Conservation (phyloP, 371 early-diverging fungal species). For the Mucor lusitanicus region DNA sequence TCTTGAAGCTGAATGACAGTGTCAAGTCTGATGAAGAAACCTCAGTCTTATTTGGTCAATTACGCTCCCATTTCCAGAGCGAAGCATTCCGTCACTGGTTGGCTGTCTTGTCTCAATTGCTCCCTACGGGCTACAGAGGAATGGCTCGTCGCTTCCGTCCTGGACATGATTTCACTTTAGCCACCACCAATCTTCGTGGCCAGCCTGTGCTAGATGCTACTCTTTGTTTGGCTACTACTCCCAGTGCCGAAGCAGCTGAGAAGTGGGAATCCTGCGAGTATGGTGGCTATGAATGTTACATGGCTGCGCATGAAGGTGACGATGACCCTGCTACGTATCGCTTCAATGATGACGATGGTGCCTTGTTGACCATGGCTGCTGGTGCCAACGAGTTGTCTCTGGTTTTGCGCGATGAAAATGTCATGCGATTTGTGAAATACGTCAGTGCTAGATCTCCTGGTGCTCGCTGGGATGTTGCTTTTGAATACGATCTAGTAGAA, state of each 20-base stretch:
- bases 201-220: slow-evolving; percentile 53
- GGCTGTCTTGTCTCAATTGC: slow-evolving; percentile 30
- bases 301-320: slow-evolving; percentile 67
- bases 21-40: slow-evolving; percentile 16
- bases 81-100: slow-evolving; percentile 51
- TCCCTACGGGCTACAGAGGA: slow-evolving; percentile 32
- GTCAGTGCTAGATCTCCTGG: slow-evolving; percentile 69
- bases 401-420: slow-evolving; percentile 70
- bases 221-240: slow-evolving; percentile 46
- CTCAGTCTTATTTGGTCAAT: slow-evolving; percentile 12
- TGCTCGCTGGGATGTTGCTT: slow-evolving; percentile 78
- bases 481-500: slow-evolving; percentile 53
- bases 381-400: slow-evolving; percentile 64
- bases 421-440: slow-evolving; percentile 79
- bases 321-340: slow-evolving; percentile 75
- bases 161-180: slow-evolving; percentile 72
- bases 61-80: slow-evolving; percentile 23
- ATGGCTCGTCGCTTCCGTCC: slow-evolving; percentile 65
- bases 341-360: slow-evolving; percentile 62
- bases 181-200: slow-evolving; percentile 27
- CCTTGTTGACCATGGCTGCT: slow-evolving; percentile 68
- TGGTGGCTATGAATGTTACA: slow-evolving; percentile 80
- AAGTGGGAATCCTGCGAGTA: slow-evolving; percentile 65
- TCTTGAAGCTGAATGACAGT: slow-evolving; percentile 30
- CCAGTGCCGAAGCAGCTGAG: slow-evolving; percentile 9